Evolutionary conservation across 352 stramenopile genomes (phyloP).

Genomic region (Phytopythium chamaehyphon): DNA sequence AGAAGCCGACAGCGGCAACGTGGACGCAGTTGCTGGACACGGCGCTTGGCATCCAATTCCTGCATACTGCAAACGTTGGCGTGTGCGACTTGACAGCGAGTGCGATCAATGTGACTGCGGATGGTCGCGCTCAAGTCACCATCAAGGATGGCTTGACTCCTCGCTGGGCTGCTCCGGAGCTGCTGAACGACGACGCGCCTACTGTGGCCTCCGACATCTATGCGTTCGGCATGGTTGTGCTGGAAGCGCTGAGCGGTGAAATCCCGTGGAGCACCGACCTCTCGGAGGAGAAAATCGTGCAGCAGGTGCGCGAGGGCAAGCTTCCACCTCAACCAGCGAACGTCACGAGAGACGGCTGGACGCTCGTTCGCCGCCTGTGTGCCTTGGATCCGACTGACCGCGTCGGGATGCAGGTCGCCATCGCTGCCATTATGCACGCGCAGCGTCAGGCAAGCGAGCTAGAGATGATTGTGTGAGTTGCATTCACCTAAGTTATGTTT

Average conservation of each 20-base stretch:
- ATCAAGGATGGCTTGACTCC: conserved; percentile 2
- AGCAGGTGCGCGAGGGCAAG: conserved; percentile 33
- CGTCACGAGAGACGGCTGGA: conserved; percentile 18
- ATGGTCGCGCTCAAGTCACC: conserved; percentile 2
- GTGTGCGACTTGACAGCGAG: conserved; percentile 1
- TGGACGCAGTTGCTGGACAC: conserved; percentile 2
- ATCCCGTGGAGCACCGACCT: conserved; percentile 7
- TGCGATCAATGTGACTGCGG: neutral
- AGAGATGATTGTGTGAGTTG: no score
- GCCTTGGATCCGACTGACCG: conserved; percentile 16
- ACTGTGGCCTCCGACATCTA: conserved; percentile 1
- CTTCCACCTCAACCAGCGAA: conserved; percentile 27
- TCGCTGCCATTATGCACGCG: neutral
- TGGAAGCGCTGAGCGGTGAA: conserved; percentile 3
- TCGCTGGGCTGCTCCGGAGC: conserved; percentile 2
- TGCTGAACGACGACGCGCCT: conserved; percentile 1
- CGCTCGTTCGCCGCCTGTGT: conserved; percentile 22
- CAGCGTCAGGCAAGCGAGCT: conserved; percentile 1
- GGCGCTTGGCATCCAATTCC: conserved; percentile 2
- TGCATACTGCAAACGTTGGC: neutral
- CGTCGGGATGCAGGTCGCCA: conserved; percentile 13
- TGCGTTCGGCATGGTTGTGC: conserved; percentile 4
- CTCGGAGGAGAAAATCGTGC: conserved; percentile 33
- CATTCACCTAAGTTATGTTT: no score
- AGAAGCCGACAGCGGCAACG: neutral